These are phyloP conservation scores for Komagataella pastoris DNA, from an alignment of 805 yeast genomes.

Conservation along the genomic window DNA sequence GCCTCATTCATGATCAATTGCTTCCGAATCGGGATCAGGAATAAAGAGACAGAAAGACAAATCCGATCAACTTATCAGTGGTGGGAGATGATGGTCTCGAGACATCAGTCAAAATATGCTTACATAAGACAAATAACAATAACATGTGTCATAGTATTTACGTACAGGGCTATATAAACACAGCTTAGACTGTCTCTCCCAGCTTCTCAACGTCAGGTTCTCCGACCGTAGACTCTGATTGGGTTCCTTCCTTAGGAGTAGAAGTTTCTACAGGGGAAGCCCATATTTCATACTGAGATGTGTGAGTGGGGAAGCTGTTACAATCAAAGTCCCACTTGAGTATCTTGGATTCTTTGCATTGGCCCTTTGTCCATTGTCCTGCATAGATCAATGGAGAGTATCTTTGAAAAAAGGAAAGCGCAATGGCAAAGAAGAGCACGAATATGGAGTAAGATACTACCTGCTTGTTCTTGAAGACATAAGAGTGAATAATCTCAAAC, in stretches of 20 bases:
- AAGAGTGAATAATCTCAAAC: constrained; percentile 18
- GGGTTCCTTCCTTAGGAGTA: neutral
- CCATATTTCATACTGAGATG: neutral
- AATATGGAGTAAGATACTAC: constrained; percentile 30
- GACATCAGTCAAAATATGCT: neutral
- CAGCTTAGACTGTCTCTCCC: neutral
- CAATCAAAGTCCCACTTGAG: constrained; percentile 87
- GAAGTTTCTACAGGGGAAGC: neutral
- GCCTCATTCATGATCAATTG: neutral
- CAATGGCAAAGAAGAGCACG: constrained; percentile 30
- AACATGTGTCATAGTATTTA: neutral
- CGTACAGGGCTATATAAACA: neutral
- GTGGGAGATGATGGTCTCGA: neutral
- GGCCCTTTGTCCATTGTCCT: constrained; percentile 57
- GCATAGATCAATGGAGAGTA: constrained; percentile 74
- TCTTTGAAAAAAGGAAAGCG: constrained; percentile 40
- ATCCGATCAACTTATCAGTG: neutral
- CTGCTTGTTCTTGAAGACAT: constrained; percentile 22
- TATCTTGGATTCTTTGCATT: constrained; percentile 51
- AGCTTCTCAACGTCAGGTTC: neutral
- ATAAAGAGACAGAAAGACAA: neutral
- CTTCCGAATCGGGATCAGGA: neutral
- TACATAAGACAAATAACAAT: neutral
- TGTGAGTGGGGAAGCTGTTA: constrained; percentile 28
- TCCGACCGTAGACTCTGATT: neutral